Percentiles rank a stretch among this genome's conserved stretches.
phyloP scores from a whole-genome alignment of 2,329 filamentous ascomycete species.

The Fusarium sp. region DNA sequence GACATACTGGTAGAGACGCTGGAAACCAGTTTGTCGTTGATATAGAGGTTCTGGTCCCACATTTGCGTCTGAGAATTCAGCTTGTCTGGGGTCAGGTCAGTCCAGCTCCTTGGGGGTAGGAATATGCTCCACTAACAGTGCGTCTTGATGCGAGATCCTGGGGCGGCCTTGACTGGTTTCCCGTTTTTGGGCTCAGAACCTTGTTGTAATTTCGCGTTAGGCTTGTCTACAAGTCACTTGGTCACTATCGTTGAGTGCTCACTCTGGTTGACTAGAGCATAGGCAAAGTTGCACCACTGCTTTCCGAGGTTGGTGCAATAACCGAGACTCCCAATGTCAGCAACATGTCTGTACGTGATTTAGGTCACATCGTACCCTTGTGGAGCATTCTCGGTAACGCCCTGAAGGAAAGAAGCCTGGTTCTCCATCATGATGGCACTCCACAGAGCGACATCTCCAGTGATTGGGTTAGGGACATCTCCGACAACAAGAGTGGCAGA shows the following conservation, averaged over 20 bases:
- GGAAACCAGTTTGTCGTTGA: conserved; percentile 8
- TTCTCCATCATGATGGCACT: conserved; percentile 25
- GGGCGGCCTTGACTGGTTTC: neutral
- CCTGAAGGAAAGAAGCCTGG: conserved; percentile 11
- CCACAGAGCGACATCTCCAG: conserved; percentile 17
- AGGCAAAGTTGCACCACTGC: conserved; percentile 24
- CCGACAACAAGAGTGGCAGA: conserved; percentile 11
- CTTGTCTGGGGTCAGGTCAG: neutral
- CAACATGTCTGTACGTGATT: too few relatives aligned
- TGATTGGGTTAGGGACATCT: conserved; percentile 10
- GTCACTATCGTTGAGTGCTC: neutral
- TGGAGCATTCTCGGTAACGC: conserved; percentile 15
- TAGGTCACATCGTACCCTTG: neutral
- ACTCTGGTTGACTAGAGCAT: conserved; percentile 12
- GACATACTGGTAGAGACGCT: conserved; percentile 15
- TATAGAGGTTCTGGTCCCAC: conserved; percentile 23
- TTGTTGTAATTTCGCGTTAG: neutral
- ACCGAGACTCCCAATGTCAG: neutral
- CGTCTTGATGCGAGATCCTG: conserved; percentile 13
- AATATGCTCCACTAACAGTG: neutral
- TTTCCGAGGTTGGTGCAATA: conserved; percentile 17
- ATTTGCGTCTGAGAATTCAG: conserved; percentile 4
- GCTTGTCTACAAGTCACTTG: neutral
- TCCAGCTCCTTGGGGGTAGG: neutral
- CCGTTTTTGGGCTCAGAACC: conserved; percentile 11